Conservation (phyloP, 495 filamentous ascomycete species). For the Aspergillus campestris region DNA sequence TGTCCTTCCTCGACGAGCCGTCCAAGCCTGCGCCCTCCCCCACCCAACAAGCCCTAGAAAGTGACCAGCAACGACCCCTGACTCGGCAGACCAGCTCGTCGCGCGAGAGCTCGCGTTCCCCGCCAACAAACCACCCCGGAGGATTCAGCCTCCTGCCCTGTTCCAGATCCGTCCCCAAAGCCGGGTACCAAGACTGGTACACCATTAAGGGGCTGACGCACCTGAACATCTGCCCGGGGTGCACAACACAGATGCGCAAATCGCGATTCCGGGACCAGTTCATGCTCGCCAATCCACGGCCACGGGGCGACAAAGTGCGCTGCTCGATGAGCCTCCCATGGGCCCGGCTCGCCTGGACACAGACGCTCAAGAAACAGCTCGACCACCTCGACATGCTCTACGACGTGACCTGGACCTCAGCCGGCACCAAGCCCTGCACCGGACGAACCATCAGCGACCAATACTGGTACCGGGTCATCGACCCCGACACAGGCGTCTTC, state of each 20-base stretch:
- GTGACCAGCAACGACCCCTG: no score
- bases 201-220: slow-evolving; percentile 47
- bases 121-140: slow-evolving; percentile 8
- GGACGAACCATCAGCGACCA: slow-evolving; percentile 38
- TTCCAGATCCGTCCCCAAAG: slow-evolving; percentile 39
- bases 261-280: slow-evolving; percentile 47
- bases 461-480: slow-evolving; percentile 52
- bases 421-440: slow-evolving; percentile 38
- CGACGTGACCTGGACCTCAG: slow-evolving; percentile 38
- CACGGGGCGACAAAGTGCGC: slow-evolving; percentile 29
- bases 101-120: neutral
- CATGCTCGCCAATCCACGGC: slow-evolving; percentile 34
- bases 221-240: slow-evolving; percentile 58
- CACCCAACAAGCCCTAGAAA: slow-evolving; percentile 7
- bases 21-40: slow-evolving; percentile 6
- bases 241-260: slow-evolving; percentile 46
- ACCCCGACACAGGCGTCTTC: slow-evolving; percentile 41
- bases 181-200: slow-evolving; percentile 56
- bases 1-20: slow-evolving; percentile 17
- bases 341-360: slow-evolving; percentile 59
- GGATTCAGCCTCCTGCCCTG: slow-evolving; percentile 42
- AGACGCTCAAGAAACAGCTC: slow-evolving; percentile 49
- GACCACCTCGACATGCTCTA: slow-evolving; percentile 47
- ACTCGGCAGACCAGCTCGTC: no score
- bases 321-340: slow-evolving; percentile 58